Evolutionary conservation across 805 yeast species (phyloP).

Genomic region (Yamadazyma insecticola): DNA sequence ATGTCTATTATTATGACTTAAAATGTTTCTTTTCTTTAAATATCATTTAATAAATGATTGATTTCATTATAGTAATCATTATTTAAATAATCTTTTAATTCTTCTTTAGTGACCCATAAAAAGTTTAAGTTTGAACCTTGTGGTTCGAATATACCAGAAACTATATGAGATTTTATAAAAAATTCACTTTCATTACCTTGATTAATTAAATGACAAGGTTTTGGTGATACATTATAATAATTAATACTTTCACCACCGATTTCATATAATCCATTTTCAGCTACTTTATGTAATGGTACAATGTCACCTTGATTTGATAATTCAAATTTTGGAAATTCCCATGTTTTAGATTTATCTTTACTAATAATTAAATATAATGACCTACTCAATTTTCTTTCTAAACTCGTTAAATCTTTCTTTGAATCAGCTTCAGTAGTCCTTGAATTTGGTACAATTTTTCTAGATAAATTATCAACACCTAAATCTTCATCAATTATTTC

Average conservation of each 20-base stretch:
- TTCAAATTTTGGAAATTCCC: constrained; percentile 80
- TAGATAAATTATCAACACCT: constrained; percentile 48
- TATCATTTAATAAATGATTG: constrained; percentile 42
- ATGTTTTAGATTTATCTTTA: constrained; percentile 33
- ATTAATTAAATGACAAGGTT: constrained; percentile 72
- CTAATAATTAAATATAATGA: constrained; percentile 75
- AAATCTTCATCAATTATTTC: constrained; percentile 30
- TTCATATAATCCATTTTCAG: constrained; percentile 65
- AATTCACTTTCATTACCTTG: constrained; percentile 49
- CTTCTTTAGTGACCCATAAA: constrained; percentile 85
- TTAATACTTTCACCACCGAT: constrained; percentile 75
- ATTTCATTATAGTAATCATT: constrained; percentile 54
- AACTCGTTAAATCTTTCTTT: constrained; percentile 53
- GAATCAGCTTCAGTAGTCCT: constrained; percentile 77
- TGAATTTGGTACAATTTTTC: constrained; percentile 66
- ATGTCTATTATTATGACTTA: constrained; percentile 8
- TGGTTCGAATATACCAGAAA: constrained; percentile 71
- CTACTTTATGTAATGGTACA: constrained; percentile 60
- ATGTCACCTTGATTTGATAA: constrained; percentile 16
- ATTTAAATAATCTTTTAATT: constrained; percentile 52
- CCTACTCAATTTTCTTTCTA: constrained; percentile 75
- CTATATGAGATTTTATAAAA: constrained; percentile 78
- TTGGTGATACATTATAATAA: constrained; percentile 87
- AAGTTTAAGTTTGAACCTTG: constrained; percentile 41
- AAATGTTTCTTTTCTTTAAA: constrained; percentile 20